Evolutionary conservation across 305 asterid species (phyloP), one percentile per base, ranked within the genome.

Genomic region (Euphrasia arctica): DNA sequence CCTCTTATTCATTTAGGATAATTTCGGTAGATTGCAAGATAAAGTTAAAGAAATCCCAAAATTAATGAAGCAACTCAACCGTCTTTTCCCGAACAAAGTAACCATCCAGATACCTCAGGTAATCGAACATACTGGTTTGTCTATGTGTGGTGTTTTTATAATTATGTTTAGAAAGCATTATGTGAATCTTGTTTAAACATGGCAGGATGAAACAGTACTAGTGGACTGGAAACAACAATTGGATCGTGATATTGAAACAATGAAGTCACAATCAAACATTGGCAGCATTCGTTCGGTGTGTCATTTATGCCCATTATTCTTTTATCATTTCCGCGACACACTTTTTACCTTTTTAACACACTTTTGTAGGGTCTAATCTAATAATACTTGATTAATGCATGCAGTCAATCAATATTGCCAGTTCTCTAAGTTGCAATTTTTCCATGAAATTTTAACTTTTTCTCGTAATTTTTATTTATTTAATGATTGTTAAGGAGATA

Each of bases 41-140:
- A 75, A 75, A 69, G 70, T 78, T 52, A 79, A 75, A 75, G 88
- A 82, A 32, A 77, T 75, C 54, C 72, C 80, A 52, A 82, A 76
- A 76, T 69, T 84, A 74, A 67, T 84, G 18, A 82, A 82, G 78
- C 87, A 79, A 65, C 62, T 82, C 60, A 66, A 77, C 22, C 77
- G 75, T 64, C 82, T 82, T 61, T 82, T 82, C 54, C 85, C 83
- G 49, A 82, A 82, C 64, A 82, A 82, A 82, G 88, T 82, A 68
- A 72, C 72, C 27, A 76, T 82, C 72, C 84, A 76, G 74, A 56
- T 77, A 75, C 87, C 87, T 13, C 87, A 82, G 84, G 55, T 50
- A 50, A 14, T 14, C 55, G 15, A 50, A 4, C n/a, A n/a, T 50
- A 2, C 4, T 45, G 13, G 22, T 13, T 50, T 50, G 15, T 14